Evolutionary conservation across 345 rosid species (phyloP).

Genomic region (Adansonia digitata): DNA sequence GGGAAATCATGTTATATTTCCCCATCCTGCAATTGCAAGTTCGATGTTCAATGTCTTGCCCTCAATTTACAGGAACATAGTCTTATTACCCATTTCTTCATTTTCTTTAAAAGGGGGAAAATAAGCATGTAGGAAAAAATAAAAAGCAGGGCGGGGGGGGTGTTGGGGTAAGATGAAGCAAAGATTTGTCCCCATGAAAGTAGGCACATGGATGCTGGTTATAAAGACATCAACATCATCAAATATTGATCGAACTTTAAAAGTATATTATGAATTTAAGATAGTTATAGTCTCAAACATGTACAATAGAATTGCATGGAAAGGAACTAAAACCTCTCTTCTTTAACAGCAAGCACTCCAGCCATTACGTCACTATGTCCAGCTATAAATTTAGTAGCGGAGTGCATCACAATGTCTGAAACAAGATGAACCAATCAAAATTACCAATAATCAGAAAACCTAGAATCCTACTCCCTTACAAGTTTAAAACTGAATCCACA

Average conservation of each 20-base stretch:
- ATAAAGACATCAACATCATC: not conserved
- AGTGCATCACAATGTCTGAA: slow-evolving; percentile 93
- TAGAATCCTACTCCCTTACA: not conserved
- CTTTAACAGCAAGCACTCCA: slow-evolving; percentile 92
- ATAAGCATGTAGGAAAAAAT: not conserved
- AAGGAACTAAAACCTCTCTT: slow-evolving; percentile 57
- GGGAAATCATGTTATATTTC: not conserved
- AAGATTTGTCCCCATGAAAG: not conserved
- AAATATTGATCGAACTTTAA: not conserved
- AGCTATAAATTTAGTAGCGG: slow-evolving; percentile 88
- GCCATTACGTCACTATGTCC: slow-evolving; percentile 98
- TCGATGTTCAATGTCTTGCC: not conserved
- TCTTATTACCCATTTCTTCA: not conserved
- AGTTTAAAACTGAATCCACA: slow-evolving; percentile 6
- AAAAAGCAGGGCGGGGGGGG: too few species aligned
- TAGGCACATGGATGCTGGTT: not conserved
- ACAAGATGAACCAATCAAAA: slow-evolving; percentile 15
- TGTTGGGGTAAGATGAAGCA: not conserved
- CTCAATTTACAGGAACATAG: not conserved
- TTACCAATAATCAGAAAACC: not conserved
- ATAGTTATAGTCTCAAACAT: not conserved
- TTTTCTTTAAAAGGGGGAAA: not conserved
- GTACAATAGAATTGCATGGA: not conserved
- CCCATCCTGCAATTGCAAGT: not conserved
- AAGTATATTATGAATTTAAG: not conserved